phyloP scores from a whole-genome alignment of 1,284 basidiomycete genomes.

The Boletus smithii region DNA sequence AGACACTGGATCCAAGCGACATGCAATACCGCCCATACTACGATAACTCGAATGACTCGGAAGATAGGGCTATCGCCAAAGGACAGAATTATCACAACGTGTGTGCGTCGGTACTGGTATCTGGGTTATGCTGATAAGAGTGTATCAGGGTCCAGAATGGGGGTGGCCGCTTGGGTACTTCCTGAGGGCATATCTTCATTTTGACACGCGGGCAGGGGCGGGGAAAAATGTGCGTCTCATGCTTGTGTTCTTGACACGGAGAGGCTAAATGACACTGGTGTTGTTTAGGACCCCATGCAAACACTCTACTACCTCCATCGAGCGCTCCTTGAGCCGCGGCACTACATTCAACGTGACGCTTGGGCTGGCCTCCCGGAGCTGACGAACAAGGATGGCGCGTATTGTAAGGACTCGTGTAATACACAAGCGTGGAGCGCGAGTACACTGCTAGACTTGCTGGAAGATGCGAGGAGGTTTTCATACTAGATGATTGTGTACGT shows the following conservation, averaged over 20 bases:
- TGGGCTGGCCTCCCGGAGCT: conserved; percentile 94
- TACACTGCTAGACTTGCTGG: conserved; percentile 82
- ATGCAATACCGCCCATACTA: conserved; percentile 86
- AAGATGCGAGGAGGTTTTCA: conserved; percentile 54
- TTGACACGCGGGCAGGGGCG: conserved; percentile 62
- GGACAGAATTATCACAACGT: conserved; percentile 89
- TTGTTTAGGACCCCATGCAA: conserved; percentile 55
- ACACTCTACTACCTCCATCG: conserved; percentile 80
- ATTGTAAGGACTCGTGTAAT: conserved; percentile 83
- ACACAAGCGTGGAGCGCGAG: conserved; percentile 94
- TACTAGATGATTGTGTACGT: too few species aligned
- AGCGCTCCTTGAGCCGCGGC: conserved; percentile 64
- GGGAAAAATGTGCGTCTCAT: conserved; percentile 61
- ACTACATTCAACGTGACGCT: conserved; percentile 72
- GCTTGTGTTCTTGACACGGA: not conserved
- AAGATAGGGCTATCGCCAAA: conserved; percentile 81
- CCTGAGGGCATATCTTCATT: conserved; percentile 86
- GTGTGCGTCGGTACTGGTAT: conserved; percentile 21
- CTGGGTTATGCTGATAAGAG: conserved; percentile 8
- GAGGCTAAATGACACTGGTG: not conserved
- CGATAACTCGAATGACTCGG: conserved; percentile 87
- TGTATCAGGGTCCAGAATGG: conserved; percentile 78
- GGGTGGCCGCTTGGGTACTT: conserved; percentile 95
- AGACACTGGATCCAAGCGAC: conserved; percentile 84
- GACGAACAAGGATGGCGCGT: conserved; percentile 78